A percentile compares a stretch with the other conserved stretches of the same genome.
Evolutionary conservation across 2,329 filamentous ascomycete genomes (phyloP).

Genomic region (Tolypocladium endophyticum): DNA sequence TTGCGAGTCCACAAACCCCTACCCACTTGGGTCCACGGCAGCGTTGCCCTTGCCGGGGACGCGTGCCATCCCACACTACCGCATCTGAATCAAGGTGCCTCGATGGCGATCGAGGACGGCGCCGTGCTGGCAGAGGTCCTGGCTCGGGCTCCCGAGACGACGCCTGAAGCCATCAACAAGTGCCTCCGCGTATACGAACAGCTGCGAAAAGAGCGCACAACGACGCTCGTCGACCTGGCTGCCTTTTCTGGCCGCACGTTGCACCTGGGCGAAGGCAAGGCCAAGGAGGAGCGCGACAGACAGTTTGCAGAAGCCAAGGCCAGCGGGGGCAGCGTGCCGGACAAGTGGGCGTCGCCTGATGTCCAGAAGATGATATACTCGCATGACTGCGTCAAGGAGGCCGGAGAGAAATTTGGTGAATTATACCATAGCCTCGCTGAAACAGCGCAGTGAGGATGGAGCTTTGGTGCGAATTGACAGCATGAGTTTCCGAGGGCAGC

Average conservation of each 20-base stretch:
- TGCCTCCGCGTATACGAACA: constrained; percentile 44
- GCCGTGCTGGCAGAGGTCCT: constrained; percentile 47
- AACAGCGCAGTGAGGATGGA: background rate
- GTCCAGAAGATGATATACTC: constrained; percentile 56
- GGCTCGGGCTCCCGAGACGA: constrained; percentile 23
- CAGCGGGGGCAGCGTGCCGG: constrained; percentile 41
- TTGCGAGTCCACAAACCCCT: constrained; percentile 48
- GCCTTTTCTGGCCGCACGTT: constrained; percentile 38
- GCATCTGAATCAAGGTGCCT: constrained; percentile 55
- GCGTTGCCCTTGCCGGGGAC: constrained; percentile 49
- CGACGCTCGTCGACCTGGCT: constrained; percentile 42
- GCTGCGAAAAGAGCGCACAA: constrained; percentile 44
- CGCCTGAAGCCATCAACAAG: constrained; percentile 30
- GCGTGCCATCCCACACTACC: constrained; percentile 58
- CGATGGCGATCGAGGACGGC: constrained; percentile 56
- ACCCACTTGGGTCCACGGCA: constrained; percentile 46
- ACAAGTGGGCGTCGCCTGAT: constrained; percentile 61
- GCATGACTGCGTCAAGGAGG: constrained; percentile 46
- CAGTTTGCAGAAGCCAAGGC: constrained; percentile 40
- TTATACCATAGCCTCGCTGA: constrained; percentile 24
- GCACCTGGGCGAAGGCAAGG: constrained; percentile 44
- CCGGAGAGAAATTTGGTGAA: constrained; percentile 39
- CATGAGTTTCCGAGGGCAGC: no score
- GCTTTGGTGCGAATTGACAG: background rate
- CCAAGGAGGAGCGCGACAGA: constrained; percentile 44